Base-by-base conservation (phyloP, 352 stramenopile genomes). In the Phytophthora palmivora region DNA sequence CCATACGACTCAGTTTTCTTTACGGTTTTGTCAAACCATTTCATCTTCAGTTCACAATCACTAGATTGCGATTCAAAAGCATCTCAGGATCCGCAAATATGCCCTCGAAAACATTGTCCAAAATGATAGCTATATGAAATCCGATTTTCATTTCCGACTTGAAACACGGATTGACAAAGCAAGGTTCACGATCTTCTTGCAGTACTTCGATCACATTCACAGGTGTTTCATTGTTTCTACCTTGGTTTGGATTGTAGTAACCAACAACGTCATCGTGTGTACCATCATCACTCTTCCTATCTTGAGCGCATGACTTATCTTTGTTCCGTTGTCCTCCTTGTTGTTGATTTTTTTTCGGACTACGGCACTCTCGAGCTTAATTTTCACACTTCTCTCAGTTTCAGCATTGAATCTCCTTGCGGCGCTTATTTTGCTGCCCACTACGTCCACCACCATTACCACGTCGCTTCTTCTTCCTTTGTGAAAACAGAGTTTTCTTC, bases 351-450 rank as follows among this genome's bases (percentile, higher is more conserved):
- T 0, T 15, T 16, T 61, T 61, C 8, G 32, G 42, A 12, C 28
- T 32, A 11, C 18, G 28, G 24, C 52, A 61, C 2, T 61, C 42
- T 4, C 16, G 6, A 21, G 28, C 41, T 22, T 53, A 61, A 26
- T 61, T 30, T 9, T 42, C 52, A 41, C 52, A 47, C 16, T 61
- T 53, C 0, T 21, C 33, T 16, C 52, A 61, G 24, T 52, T 61
- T 32, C 52, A 61, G n/a, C 41, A 61, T 8, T 46, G 28, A 11
- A 60, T 34, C 14, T 51, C 36, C 8, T 16, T 19, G 0, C 47
- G 32, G 14, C 19, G 12, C 8, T 21, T n/a, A 14, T 38, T 60
- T 16, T 33, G 30, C n/a, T 60, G 16, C 6, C 32, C 19, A 37
- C 16, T 39, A 19, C 41, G 15, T 10, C 8, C 10, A 11, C n/a